Base-by-base conservation (phyloP, 2,329 filamentous ascomycete genomes). In the Capronia americana region DNA sequence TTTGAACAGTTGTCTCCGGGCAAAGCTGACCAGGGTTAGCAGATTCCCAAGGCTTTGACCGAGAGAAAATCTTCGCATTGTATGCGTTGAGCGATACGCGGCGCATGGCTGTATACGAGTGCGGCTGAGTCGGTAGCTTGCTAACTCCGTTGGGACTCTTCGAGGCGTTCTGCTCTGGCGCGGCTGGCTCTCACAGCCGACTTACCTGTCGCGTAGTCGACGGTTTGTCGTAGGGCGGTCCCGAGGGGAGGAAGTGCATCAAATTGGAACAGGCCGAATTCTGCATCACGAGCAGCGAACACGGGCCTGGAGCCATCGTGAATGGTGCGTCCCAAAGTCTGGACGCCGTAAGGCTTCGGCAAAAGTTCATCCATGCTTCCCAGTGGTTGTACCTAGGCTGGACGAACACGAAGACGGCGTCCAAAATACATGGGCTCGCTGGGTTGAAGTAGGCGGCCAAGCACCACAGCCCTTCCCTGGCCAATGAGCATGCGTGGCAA, bases 221-320 rank as follows among this genome's bases (percentile, higher is more conserved):
- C 57, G 11, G 41, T 48, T 59, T 14, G 57, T 23, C 6, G n/a
- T 23, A 32, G 41, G 17, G 44, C 46, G 24, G 41, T 48, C 20
- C 20, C 32, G 32, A 50, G n/a, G 26, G 8, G 8, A 46, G 20
- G 44, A 59, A 30, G 41, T 7, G 41, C 26, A 23, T 38, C 41
- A 32, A 28, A 24, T 44, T 59, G 28, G 41, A 59, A 59, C 20
- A 30, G 57, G 6, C 41, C 46, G 28, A n/a, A 26, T 44, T 44
- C 38, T 44, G 17, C 38, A 20, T 17, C 12, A 17, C 32, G 23
- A 26, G 38, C 38, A 44, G 38, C 38, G 20, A 46, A 46, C 11
- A 57, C 48, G 48, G 14, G 48, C 10, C 6, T 23, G 20, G 26
- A 34, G n/a, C n/a, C 4, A 46, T 24, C 23, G 26, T 44, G 56